Conservation (phyloP, 768 basidiomycete genomes). For the Mrakia hoshinonis region DNA sequence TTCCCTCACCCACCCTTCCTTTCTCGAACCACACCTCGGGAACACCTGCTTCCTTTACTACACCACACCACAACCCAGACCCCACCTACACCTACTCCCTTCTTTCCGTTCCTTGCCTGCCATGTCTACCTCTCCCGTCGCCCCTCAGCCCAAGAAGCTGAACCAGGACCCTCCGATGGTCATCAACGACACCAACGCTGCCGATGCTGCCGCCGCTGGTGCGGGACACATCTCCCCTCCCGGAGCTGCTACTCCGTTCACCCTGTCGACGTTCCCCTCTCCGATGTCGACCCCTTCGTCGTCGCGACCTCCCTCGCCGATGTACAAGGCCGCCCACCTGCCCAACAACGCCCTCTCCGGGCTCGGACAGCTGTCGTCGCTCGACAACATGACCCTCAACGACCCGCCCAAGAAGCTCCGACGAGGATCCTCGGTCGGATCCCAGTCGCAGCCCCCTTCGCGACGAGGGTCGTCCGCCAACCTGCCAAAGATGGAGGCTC, state of each 20-base stretch:
- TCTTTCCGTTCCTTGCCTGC: not conserved
- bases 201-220: not conserved
- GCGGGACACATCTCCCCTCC: not conserved
- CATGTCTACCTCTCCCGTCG: not conserved
- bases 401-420: slow-evolving; percentile 19
- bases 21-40: not conserved
- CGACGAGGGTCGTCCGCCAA: slow-evolving; percentile 25
- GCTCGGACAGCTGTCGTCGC: slow-evolving; percentile 15
- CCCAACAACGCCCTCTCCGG: slow-evolving; percentile 26
- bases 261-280: slow-evolving; percentile 27
- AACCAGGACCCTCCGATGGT: not conserved
- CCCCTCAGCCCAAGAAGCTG: not conserved
- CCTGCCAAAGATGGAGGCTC: slow-evolving; percentile 28
- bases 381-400: slow-evolving; percentile 1
- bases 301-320: slow-evolving; percentile 26
- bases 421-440: slow-evolving; percentile 27
- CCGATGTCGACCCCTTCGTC: slow-evolving; percentile 22
- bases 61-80: not conserved
- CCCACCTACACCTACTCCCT: not conserved
- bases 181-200: slow-evolving; percentile 14
- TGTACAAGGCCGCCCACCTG: slow-evolving; percentile 21
- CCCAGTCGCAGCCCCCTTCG: slow-evolving; percentile 2
- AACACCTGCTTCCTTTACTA: no score
- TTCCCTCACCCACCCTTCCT: not conserved
- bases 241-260: slow-evolving; percentile 2